A percentile compares a stretch with the other conserved stretches of the same genome.
Evolutionary conservation across 2,329 filamentous ascomycete species (phyloP).

Genomic region (Hymenoscyphus occultus): DNA sequence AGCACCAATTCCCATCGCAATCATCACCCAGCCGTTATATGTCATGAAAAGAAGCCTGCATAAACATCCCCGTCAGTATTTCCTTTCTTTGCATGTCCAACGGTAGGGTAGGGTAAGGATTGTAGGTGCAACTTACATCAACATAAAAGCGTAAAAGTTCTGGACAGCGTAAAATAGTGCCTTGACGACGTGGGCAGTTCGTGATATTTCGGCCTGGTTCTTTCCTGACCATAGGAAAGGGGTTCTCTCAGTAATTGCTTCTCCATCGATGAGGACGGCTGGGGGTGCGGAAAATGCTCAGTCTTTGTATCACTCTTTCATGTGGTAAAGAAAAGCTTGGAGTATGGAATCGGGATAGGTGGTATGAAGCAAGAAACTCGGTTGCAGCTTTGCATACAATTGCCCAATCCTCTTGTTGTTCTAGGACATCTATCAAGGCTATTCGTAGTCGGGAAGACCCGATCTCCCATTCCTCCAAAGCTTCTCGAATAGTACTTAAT

Average conservation of each 20-base stretch:
- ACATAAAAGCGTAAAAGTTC: conserved; percentile 98
- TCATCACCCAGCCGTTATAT: conserved; percentile 99
- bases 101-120: not conserved
- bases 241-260: conserved; percentile 56
- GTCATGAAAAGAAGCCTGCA: conserved; percentile 96
- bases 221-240: conserved; percentile 71
- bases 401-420: no score
- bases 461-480: no score
- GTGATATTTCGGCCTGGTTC: conserved; percentile 57
- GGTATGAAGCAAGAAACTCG: no score
- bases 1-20: conserved; percentile 82
- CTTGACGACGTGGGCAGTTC: conserved; percentile 74
- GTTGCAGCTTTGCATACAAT: no score
- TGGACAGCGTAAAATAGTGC: conserved; percentile 83
- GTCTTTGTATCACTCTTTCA: conserved; percentile 21
- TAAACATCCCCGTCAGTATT: not conserved
- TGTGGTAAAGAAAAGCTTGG: not conserved
- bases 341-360: not conserved
- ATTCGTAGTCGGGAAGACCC: no score
- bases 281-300: conserved; percentile 24
- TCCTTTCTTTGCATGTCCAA: not conserved
- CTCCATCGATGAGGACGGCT: conserved; percentile 20
- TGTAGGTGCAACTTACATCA: conserved; percentile 72
- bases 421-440: no score
- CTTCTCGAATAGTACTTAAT: no score